A percentile compares a stretch with the other conserved stretches of the same genome.
phyloP scores from a whole-genome alignment of 176 grass and related monocot genomes.

The Hyparrhenia diplandra region DNA sequence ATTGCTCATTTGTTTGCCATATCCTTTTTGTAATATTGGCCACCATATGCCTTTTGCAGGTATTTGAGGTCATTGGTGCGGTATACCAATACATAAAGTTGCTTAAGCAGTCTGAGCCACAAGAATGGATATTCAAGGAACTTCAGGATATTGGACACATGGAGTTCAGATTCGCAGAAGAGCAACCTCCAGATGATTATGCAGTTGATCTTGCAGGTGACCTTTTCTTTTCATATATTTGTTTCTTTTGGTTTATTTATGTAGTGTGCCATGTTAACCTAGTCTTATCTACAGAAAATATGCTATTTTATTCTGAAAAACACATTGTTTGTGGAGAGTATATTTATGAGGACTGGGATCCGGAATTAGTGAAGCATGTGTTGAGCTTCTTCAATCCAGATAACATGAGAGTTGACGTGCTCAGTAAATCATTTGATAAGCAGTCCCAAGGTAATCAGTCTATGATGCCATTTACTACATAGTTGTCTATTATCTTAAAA shows the following conservation, averaged over 20 bases:
- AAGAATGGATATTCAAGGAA: constrained; percentile 99
- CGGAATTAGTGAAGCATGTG: constrained; percentile 59
- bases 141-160: constrained; percentile 88
- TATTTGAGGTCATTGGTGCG: constrained; percentile 59
- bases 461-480: not conserved
- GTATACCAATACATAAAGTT: constrained; percentile 89
- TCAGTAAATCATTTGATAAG: constrained; percentile 88
- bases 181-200: constrained; percentile 98
- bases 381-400: constrained; percentile 86
- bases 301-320: constrained; percentile 70
- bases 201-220: constrained; percentile 80
- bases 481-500: not conserved
- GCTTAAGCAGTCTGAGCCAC: constrained; percentile 65
- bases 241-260: constrained; percentile 11
- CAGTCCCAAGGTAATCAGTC: constrained; percentile 68
- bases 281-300: constrained; percentile 68
- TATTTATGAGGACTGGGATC: constrained; percentile 84
- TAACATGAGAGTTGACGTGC: constrained; percentile 87
- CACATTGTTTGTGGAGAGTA: constrained; percentile 87
- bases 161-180: constrained; percentile 97
- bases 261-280: constrained; percentile 8
- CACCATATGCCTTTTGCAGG: constrained; percentile 49
- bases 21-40: not conserved
- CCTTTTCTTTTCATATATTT: constrained; percentile 28
- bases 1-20: not conserved